These are phyloP conservation scores for Metschnikowia vanudenii DNA, from an alignment of 805 yeast species.

Conservation along the genomic window DNA sequence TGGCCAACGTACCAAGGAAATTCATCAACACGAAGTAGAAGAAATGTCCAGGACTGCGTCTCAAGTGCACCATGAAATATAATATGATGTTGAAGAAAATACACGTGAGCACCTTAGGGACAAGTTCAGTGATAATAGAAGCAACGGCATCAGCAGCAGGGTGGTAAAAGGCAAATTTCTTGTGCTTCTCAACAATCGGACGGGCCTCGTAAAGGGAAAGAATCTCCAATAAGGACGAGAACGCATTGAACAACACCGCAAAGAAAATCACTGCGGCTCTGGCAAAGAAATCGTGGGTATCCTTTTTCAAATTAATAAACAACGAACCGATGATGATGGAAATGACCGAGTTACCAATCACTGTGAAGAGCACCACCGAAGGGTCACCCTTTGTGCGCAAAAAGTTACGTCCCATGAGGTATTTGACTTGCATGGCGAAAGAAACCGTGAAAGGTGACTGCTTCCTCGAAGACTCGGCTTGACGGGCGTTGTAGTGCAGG, in stretches of 20 bases:
- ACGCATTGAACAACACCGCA: conserved; percentile 57
- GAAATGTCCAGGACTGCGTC: conserved; percentile 34
- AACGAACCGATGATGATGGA: conserved; percentile 60
- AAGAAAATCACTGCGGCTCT: conserved; percentile 63
- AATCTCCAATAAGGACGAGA: conserved; percentile 57
- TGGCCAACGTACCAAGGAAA: conserved; percentile 19
- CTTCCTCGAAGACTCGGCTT: conserved; percentile 34
- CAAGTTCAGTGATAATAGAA: conserved; percentile 56
- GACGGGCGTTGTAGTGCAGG: conserved; percentile 33
- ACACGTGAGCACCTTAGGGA: conserved; percentile 46
- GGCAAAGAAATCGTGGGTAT: conserved; percentile 48
- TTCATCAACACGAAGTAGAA: conserved; percentile 34
- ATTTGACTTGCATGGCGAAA: conserved; percentile 29
- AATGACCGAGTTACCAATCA: conserved; percentile 52
- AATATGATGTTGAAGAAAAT: conserved; percentile 29
- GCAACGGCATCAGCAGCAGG: conserved; percentile 74
- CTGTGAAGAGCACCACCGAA: conserved; percentile 49
- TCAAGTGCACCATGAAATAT: conserved; percentile 29
- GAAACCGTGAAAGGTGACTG: conserved; percentile 36
- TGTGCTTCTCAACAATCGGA: conserved; percentile 67
- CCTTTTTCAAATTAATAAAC: conserved; percentile 47
- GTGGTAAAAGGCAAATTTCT: conserved; percentile 64
- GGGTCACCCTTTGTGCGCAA: conserved; percentile 55
- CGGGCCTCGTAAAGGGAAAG: conserved; percentile 55
- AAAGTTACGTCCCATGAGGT: conserved; percentile 52